A percentile compares a stretch with the other conserved stretches of the same genome.
phyloP scores from a whole-genome alignment of 768 basidiomycete genomes.

The Coprinellus micaceus region DNA sequence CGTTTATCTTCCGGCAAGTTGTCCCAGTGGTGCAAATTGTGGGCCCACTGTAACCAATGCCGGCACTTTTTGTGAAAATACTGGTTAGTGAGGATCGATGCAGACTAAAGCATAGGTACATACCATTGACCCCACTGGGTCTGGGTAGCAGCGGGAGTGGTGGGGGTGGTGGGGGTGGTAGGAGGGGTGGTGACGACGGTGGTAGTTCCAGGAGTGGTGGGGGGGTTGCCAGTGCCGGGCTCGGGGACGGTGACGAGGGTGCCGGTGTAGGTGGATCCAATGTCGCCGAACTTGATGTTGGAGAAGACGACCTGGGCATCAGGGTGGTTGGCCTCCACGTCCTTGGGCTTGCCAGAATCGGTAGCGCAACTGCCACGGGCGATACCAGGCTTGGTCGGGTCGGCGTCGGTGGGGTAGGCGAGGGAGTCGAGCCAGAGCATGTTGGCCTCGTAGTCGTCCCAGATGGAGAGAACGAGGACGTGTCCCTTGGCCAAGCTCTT shows the following conservation, averaged over 20 bases:
- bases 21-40: slow-evolving; percentile 27
- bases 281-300: slow-evolving; percentile 51
- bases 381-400: slow-evolving; percentile 37
- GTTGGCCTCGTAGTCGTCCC: slow-evolving; percentile 51
- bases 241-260: slow-evolving; percentile 1
- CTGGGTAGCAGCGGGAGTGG: slow-evolving; percentile 27
- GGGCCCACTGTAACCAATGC: slow-evolving; percentile 27
- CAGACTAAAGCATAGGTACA: slow-evolving; percentile 8
- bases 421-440: slow-evolving; percentile 60
- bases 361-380: slow-evolving; percentile 49
- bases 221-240: slow-evolving; percentile 8
- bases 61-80: slow-evolving; percentile 19
- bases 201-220: slow-evolving; percentile 3
- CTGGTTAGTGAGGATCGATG: background rate
- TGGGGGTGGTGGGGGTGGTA: slow-evolving; percentile 12
- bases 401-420: slow-evolving; percentile 36
- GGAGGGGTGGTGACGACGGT: slow-evolving; percentile 14
- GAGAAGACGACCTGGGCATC: slow-evolving; percentile 47
- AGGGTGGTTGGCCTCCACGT: slow-evolving; percentile 37
- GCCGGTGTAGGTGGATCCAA: slow-evolving; percentile 40
- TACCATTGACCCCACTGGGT: slow-evolving; percentile 37
- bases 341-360: slow-evolving; percentile 40
- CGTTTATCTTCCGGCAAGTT: slow-evolving; percentile 25
- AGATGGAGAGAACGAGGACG: slow-evolving; percentile 47
- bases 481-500: slow-evolving; percentile 38